A percentile compares a stretch with the other conserved stretches of the same genome.
Conservation (phyloP, 176 grass and related monocot genomes). For the Hordeum marinum region DNA sequence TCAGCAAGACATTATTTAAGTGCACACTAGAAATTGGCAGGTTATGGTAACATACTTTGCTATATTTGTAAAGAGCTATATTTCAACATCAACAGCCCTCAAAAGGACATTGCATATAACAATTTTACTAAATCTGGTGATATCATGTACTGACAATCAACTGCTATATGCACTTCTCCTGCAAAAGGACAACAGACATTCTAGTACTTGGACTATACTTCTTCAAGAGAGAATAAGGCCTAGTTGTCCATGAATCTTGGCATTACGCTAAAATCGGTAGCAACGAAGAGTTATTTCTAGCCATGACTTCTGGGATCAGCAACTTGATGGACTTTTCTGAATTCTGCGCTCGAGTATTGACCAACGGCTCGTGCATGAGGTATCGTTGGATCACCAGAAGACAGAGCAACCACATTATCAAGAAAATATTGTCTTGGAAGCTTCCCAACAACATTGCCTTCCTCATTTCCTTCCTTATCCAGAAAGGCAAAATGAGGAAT, state of each 20-base stretch:
- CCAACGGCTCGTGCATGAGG: constrained; percentile 82
- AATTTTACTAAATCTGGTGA: background rate
- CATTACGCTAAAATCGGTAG: background rate
- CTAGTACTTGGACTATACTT: background rate
- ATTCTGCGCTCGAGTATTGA: constrained; percentile 68
- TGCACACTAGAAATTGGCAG: background rate
- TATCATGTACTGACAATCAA: background rate
- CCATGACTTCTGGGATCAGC: constrained; percentile 88
- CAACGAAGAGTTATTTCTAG: constrained; percentile 27
- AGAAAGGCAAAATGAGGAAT: constrained; percentile 96
- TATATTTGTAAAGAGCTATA: background rate
- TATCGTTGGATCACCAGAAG: constrained; percentile 62
- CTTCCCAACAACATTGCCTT: constrained; percentile 87
- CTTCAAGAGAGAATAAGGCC: constrained; percentile 14
- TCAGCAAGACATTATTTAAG: background rate
- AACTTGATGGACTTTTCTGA: constrained; percentile 84
- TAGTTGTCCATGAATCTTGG: constrained; percentile 15
- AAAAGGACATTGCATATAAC: background rate
- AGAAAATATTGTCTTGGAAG: constrained; percentile 83
- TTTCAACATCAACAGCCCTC: background rate
- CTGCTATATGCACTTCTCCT: background rate
- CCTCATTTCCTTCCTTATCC: constrained; percentile 89
- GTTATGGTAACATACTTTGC: background rate
- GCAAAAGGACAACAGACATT: background rate
- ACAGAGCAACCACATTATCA: constrained; percentile 81